Evolutionary conservation across 108 stramenopile genomes (phyloP).

Genomic region (Pseudonitzschia multistriata): DNA sequence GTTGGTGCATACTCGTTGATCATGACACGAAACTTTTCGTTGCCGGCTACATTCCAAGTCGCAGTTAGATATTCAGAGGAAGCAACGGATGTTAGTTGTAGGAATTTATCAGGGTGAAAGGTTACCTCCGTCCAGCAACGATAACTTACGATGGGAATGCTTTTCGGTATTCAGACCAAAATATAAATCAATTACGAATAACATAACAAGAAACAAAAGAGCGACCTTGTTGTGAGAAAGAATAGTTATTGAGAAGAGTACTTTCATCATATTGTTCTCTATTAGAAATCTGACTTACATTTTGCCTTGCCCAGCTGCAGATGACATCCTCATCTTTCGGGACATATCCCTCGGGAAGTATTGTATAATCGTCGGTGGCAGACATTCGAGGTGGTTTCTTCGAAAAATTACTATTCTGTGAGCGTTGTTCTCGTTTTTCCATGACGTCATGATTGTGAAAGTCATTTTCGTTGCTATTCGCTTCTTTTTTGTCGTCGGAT

Average conservation of each 20-base stretch:
- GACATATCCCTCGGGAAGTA: constrained; percentile 25
- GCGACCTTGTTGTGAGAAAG: background rate
- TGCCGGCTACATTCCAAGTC: constrained; percentile 22
- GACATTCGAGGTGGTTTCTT: constrained; percentile 15
- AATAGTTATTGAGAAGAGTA: too few species aligned
- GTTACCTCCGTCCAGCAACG: too few species aligned
- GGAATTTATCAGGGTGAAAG: too few species aligned
- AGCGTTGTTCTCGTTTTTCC: too few species aligned
- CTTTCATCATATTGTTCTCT: background rate
- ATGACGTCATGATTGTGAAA: too few species aligned
- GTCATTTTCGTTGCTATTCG: too few species aligned
- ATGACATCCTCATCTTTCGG: constrained; percentile 38
- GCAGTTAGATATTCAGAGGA: too few species aligned
- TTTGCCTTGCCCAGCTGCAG: constrained; percentile 38
- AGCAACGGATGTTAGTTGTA: too few species aligned
- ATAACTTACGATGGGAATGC: constrained; percentile 24
- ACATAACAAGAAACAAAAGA: constrained; percentile 5
- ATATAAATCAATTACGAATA: background rate
- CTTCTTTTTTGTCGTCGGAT: too few species aligned
- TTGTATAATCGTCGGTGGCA: constrained; percentile 9
- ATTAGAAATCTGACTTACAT: constrained; percentile 3
- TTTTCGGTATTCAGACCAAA: background rate
- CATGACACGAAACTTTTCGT: constrained; percentile 23
- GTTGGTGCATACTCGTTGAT: constrained; percentile 14
- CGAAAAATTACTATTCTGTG: background rate